Percentiles rank a stretch among this genome's conserved stretches.
phyloP scores from a whole-genome alignment of 345 rosid genomes.

The Gossypium australe region DNA sequence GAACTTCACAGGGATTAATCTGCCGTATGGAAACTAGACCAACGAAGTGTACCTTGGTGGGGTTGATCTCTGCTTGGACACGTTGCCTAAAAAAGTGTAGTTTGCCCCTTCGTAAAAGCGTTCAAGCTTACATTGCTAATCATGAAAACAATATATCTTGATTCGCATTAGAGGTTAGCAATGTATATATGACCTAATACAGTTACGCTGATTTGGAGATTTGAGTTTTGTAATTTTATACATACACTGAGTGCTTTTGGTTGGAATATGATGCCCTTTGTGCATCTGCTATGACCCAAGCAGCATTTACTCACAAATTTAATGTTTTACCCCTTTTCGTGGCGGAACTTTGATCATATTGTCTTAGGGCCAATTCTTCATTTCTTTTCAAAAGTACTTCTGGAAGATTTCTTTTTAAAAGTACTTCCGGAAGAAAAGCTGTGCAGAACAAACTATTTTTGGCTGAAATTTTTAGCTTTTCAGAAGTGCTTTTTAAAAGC shows the following conservation, averaged over 20 bases:
- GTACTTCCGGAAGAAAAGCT: too few species aligned
- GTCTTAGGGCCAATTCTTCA: too few species aligned
- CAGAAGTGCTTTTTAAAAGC: too few species aligned
- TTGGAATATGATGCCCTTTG: background rate
- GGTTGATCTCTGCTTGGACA: background rate
- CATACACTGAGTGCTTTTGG: background rate
- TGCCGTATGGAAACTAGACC: background rate
- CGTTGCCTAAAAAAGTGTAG: background rate
- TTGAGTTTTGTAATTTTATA: background rate
- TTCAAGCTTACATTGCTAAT: conserved; percentile 1
- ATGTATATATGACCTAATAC: conserved; percentile 11
- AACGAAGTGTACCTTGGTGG: background rate
- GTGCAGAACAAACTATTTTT: too few species aligned
- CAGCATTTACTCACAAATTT: background rate
- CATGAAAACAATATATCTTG: background rate
- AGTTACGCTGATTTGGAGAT: conserved; percentile 7
- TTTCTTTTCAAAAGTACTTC: too few species aligned
- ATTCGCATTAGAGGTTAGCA: background rate
- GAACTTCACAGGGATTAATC: conserved; percentile 63
- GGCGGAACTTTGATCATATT: background rate
- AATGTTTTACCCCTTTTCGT: background rate
- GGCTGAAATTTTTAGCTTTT: too few species aligned
- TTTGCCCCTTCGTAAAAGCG: background rate
- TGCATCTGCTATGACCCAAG: background rate
- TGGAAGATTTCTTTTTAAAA: too few species aligned